These are phyloP conservation scores for Saturnispora kantuleensis DNA, from an alignment of 805 yeast genomes.

Conservation along the genomic window DNA sequence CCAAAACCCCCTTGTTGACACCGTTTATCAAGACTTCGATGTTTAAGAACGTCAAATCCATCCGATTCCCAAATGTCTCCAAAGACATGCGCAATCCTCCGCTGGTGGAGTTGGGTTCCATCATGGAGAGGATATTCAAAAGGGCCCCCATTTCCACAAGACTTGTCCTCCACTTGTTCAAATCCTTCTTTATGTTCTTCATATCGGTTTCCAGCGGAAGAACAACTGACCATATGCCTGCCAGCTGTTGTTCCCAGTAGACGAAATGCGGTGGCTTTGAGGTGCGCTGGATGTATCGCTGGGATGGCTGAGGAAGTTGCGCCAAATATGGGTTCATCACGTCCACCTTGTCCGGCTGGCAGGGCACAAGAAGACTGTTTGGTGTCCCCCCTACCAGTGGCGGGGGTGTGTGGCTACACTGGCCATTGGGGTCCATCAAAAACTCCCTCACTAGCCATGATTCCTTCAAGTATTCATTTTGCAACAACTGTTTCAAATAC, in stretches of 20 bases:
- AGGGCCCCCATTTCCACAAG: slow-evolving; percentile 48
- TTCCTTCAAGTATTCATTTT: slow-evolving; percentile 26
- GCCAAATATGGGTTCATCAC: slow-evolving; percentile 37
- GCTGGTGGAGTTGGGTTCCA: slow-evolving; percentile 23
- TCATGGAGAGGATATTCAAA: slow-evolving; percentile 44
- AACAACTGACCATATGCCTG: slow-evolving; percentile 11
- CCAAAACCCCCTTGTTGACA: slow-evolving; percentile 36
- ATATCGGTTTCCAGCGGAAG: slow-evolving; percentile 28
- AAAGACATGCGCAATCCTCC: slow-evolving; percentile 18
- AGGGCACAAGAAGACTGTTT: slow-evolving; percentile 38
- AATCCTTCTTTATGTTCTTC: slow-evolving; percentile 31
- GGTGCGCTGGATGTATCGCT: slow-evolving; percentile 12
- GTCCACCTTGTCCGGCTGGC: slow-evolving; percentile 37
- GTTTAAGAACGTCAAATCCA: slow-evolving; percentile 41
- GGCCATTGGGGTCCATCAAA: slow-evolving; percentile 14
- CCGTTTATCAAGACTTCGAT: slow-evolving; percentile 35
- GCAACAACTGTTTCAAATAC: slow-evolving; percentile 33
- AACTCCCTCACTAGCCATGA: slow-evolving; percentile 37
- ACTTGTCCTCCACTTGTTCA: slow-evolving; percentile 29
- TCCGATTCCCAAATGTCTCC: slow-evolving; percentile 44
- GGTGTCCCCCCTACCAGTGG: slow-evolving; percentile 37
- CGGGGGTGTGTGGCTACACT: slow-evolving; percentile 37
- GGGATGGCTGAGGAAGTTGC: slow-evolving; percentile 35
- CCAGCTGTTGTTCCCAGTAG: slow-evolving; percentile 15
- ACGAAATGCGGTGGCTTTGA: no score